These are phyloP conservation scores for Oxytropis ochrocephala DNA, from an alignment of 306 rosid genomes.

Conservation along the genomic window DNA sequence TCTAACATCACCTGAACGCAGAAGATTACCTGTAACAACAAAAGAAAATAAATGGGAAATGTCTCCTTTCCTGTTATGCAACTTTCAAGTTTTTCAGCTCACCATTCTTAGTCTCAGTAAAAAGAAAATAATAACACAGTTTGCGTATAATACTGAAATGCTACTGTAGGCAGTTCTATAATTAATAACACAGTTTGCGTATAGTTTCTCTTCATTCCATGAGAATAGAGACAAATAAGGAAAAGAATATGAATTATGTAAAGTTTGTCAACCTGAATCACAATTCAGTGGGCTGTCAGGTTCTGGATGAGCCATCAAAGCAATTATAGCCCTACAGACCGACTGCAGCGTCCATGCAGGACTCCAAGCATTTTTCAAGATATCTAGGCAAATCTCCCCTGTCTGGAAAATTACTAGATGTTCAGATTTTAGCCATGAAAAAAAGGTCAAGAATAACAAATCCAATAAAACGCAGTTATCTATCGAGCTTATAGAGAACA, in stretches of 20 bases:
- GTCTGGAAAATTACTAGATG: conserved; percentile 44
- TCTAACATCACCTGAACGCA: conserved; percentile 82
- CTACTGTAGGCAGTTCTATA: neutral
- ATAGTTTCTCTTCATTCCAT: neutral
- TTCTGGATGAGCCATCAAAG: conserved; percentile 98
- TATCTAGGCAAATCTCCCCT: conserved; percentile 97
- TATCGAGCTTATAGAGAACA: neutral
- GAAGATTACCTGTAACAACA: conserved; percentile 65
- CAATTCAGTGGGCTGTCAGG: conserved; percentile 97
- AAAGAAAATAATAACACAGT: too few relatives aligned
- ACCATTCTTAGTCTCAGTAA: neutral
- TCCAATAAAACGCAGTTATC: neutral
- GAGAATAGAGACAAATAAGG: neutral
- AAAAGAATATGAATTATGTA: neutral
- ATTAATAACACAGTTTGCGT: neutral
- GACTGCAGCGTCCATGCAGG: conserved; percentile 99
- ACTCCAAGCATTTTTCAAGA: conserved; percentile 98
- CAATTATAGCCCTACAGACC: conserved; percentile 97
- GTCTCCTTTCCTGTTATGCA: neutral
- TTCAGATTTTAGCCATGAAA: neutral
- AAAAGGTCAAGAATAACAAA: conserved; percentile 7
- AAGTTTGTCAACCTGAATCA: conserved; percentile 63
- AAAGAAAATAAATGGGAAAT: neutral
- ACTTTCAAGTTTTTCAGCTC: neutral
- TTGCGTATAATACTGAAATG: neutral